Evolutionary conservation across 139 green algal genomes (phyloP), one percentile per base, ranked within the genome.

Genomic region (Micromonas pusilla): DNA sequence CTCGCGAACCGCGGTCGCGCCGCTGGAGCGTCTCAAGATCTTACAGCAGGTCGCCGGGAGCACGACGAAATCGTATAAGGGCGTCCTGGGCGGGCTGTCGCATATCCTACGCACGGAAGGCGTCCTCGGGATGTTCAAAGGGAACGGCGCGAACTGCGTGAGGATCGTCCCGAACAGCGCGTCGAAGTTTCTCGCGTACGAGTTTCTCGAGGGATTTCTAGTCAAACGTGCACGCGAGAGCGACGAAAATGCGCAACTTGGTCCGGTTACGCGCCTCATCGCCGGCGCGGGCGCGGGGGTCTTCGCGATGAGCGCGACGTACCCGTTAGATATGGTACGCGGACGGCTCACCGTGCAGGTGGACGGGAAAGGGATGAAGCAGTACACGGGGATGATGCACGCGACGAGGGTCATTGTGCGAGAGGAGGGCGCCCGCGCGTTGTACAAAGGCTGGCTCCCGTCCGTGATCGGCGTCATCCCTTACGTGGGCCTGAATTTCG

Each of bases 401-500:
- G 93, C 93, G 63, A 85, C 88, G 3, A 39, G 62, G 0, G 81
- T 80, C 32, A 97, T 99, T 67, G 52, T 95, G 2, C 72, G 70
- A 71, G 83, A 97, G 86, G 95, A 99, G 83, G 95, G 95, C 0
- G 6, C 90, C 13, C 79, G 91, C 3, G 94, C 95, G 6, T 85
- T 99, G 23, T 99, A 97, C 89, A 91, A 90, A 66, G 95, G 95
- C 31, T 98, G 95, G 94, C 82, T 99, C 79, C 95, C 95, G 1
- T 92, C 82, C 39, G 95, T 99, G 23, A 97, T 98, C 68, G 95
- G 95, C 1, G 95, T 99, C 60, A 80, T 99, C 19, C 95, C 95
- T 3, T 99, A 99, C 80, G 94, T 97, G 2, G 95, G 95, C 2
- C 88, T 99, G 72, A 98, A 99, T 81, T 99, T 99, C 86, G 91